A percentile compares a stretch with the other conserved stretches of the same genome.
Conservation (phyloP, 2,329 filamentous ascomycete genomes). For the Orbilia ellipsospora region DNA sequence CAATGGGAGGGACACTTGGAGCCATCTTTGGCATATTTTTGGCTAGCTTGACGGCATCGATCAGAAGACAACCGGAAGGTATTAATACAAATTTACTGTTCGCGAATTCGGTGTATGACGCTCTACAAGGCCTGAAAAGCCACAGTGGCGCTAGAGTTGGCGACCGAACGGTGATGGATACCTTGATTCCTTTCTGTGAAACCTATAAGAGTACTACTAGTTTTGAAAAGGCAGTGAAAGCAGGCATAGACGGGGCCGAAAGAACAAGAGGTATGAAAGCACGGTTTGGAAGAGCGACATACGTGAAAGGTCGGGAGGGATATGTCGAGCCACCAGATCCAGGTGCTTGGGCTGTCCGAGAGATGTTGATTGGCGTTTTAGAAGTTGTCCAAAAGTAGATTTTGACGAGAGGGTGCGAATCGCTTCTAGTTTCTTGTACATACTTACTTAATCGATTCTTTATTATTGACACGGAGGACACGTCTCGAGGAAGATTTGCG, state of each 20-base stretch:
- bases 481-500: neutral
- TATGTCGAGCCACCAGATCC: conserved; percentile 78
- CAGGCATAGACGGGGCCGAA: conserved; percentile 79
- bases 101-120: conserved; percentile 64
- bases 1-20: conserved; percentile 73
- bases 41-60: conserved; percentile 78
- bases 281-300: conserved; percentile 83
- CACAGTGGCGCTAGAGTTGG: conserved; percentile 92
- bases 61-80: conserved; percentile 47
- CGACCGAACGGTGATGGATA: conserved; percentile 90
- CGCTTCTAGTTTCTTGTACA: conserved; percentile 14
- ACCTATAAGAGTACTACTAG: conserved; percentile 71
- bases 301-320: conserved; percentile 66
- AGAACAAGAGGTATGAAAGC: conserved; percentile 92
- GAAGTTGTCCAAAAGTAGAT: conserved; percentile 62
- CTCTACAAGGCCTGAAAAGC: conserved; percentile 76
- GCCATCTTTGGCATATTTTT: conserved; percentile 83
- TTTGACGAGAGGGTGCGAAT: neutral
- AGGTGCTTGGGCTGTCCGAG: conserved; percentile 80
- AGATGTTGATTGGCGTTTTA: conserved; percentile 83
- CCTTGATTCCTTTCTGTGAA: conserved; percentile 86
- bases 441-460: conserved; percentile 6
- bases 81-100: conserved; percentile 43
- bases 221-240: conserved; percentile 77
- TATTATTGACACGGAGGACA: neutral